Evolutionary conservation across 2,329 filamentous ascomycete species (phyloP).

Genomic region (Biscogniauxia marginata): DNA sequence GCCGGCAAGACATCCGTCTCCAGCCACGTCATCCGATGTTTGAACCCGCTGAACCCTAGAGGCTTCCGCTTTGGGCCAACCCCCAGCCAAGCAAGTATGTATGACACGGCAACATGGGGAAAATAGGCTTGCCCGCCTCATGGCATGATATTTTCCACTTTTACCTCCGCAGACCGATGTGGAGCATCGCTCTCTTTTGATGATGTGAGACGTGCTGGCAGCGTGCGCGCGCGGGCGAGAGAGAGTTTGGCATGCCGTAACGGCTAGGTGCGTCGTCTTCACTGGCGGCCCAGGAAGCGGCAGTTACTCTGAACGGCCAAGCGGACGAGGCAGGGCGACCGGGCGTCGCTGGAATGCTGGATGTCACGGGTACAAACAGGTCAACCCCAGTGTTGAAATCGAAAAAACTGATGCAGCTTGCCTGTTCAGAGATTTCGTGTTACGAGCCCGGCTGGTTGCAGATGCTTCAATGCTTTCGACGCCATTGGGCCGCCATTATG

Average conservation of each 20-base stretch:
- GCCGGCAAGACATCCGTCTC: slow-evolving; percentile 8
- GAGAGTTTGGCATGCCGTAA: not conserved
- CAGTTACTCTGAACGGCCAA: not conserved
- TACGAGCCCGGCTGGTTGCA: slow-evolving; percentile 20
- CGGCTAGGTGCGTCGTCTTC: not conserved
- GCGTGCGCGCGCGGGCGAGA: not conserved
- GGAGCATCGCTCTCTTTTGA: not conserved
- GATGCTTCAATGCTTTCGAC: slow-evolving; percentile 11
- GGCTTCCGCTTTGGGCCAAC: not conserved
- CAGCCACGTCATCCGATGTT: slow-evolving; percentile 32
- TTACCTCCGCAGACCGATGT: not conserved
- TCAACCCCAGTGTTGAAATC: slow-evolving; percentile 6
- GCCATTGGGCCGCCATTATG: slow-evolving; percentile 7
- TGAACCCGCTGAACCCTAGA: slow-evolving; percentile 8
- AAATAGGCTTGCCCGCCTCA: not conserved
- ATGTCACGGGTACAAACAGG: not conserved
- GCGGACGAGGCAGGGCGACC: not conserved
- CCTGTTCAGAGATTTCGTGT: slow-evolving; percentile 31
- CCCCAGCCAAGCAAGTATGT: not conserved
- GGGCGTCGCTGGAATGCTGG: not conserved
- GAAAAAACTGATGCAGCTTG: slow-evolving; percentile 25
- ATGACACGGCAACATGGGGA: not conserved
- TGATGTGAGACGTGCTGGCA: not conserved
- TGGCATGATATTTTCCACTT: not conserved
- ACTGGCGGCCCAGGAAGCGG: not conserved